Conservation (phyloP, 2,329 filamentous ascomycete species). For the Neofusicoccum umdonicola region DNA sequence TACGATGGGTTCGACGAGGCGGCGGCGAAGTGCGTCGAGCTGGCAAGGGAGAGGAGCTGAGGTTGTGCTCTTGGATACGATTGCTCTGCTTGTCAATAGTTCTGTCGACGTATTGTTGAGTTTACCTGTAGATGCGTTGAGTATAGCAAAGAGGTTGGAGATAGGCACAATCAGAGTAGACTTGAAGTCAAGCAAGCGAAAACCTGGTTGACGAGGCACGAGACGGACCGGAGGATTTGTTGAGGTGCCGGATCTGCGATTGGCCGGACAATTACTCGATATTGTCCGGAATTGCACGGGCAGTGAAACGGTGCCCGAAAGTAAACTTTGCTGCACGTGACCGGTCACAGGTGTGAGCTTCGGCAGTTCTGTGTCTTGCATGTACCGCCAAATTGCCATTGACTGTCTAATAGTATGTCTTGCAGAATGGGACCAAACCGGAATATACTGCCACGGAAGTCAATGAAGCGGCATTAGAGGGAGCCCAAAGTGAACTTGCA, state of each 20-base stretch:
- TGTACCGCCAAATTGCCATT: neutral
- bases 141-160: neutral
- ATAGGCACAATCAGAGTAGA: neutral
- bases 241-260: neutral
- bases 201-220: neutral
- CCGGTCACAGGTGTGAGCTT: neutral
- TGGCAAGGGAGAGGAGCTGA: constrained; percentile 38
- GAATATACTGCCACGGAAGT: neutral
- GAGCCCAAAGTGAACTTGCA: neutral
- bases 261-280: neutral
- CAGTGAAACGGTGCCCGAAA: neutral
- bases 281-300: neutral
- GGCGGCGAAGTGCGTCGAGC: constrained; percentile 62
- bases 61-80: neutral
- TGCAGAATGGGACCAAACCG: neutral
- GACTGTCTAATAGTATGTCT: neutral
- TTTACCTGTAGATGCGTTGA: neutral
- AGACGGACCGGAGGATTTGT: neutral
- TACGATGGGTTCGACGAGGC: constrained; percentile 76
- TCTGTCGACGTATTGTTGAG: neutral
- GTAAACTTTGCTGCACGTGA: neutral
- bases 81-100: neutral
- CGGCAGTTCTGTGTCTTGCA: neutral
- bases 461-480: neutral
- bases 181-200: neutral